These are phyloP conservation scores for Penicillium sp. DNA, from an alignment of 2,329 filamentous ascomycete species.

Conservation along the genomic window DNA sequence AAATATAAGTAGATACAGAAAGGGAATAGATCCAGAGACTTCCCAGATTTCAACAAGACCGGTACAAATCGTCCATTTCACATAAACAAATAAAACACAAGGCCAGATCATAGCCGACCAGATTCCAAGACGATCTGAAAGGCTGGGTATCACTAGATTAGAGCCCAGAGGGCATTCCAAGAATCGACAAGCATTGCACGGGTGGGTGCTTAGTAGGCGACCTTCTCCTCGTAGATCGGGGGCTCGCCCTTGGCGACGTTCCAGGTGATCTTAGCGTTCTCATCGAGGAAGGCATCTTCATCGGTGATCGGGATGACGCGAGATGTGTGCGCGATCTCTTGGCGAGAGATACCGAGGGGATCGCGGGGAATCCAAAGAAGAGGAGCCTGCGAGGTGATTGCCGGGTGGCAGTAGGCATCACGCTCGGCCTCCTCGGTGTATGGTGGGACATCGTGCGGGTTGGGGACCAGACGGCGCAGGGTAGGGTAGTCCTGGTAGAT, in stretches of 20 bases:
- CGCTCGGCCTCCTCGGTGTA: conserved; percentile 60
- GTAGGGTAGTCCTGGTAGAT: conserved; percentile 66
- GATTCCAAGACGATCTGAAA: neutral
- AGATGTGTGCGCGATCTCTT: conserved; percentile 69
- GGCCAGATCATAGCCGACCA: conserved; percentile 8
- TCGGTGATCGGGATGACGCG: conserved; percentile 75
- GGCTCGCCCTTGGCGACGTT: conserved; percentile 52
- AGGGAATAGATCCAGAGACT: neutral
- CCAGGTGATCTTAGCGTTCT: conserved; percentile 63
- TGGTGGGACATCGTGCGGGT: conserved; percentile 49
- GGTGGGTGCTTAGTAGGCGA: conserved; percentile 43
- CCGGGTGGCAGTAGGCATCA: conserved; percentile 69
- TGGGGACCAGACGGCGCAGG: conserved; percentile 65
- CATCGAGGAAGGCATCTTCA: conserved; percentile 64
- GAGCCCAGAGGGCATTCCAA: neutral
- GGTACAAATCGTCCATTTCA: neutral
- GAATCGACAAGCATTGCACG: neutral
- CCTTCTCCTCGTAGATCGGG: conserved; percentile 56
- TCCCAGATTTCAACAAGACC: neutral
- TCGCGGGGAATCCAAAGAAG: conserved; percentile 84
- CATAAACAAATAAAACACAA: conserved; percentile 1
- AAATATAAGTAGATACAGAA: conserved; percentile 6
- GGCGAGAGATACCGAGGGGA: conserved; percentile 64
- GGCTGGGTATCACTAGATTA: conserved; percentile 20
- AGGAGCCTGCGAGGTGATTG: conserved; percentile 58